phyloP scores from a whole-genome alignment of 306 rosid genomes.

The Dryas drummondii region DNA sequence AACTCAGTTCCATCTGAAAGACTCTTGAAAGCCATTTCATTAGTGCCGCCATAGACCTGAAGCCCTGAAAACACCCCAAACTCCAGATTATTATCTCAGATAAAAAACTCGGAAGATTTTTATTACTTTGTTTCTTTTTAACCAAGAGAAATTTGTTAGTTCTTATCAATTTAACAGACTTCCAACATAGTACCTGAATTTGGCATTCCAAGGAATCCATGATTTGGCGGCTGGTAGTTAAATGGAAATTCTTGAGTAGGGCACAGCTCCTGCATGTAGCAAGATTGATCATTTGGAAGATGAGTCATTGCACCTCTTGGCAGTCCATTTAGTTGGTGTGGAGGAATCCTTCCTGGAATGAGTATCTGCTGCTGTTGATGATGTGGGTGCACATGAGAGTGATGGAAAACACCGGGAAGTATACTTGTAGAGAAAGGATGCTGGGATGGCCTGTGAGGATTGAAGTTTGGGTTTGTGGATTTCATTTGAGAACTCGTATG shows the following conservation, averaged over 20 bases:
- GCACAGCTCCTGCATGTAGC: conserved; percentile 22
- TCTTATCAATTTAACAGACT: background rate
- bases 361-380: background rate
- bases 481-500: conserved; percentile 16
- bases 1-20: background rate
- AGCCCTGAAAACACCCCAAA: background rate
- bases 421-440: conserved; percentile 16
- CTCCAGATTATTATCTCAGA: background rate
- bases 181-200: conserved; percentile 23
- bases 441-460: conserved; percentile 17
- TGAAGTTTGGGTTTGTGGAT: conserved; percentile 14
- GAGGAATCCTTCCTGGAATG: conserved; percentile 1
- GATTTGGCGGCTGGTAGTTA: conserved; percentile 24
- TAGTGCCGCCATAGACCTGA: background rate
- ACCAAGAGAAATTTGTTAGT: background rate
- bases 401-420: conserved; percentile 20
- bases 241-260: conserved; percentile 8
- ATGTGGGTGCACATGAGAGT: conserved; percentile 16
- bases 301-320: conserved; percentile 20
- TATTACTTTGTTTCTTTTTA: no score
- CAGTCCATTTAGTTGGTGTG: conserved; percentile 9
- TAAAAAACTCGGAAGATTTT: background rate
- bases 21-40: background rate
- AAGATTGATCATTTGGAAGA: conserved; percentile 23
- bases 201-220: conserved; percentile 9